Conservation (phyloP, 2,329 filamentous ascomycete species). For the Tolypocladium capitatum region DNA sequence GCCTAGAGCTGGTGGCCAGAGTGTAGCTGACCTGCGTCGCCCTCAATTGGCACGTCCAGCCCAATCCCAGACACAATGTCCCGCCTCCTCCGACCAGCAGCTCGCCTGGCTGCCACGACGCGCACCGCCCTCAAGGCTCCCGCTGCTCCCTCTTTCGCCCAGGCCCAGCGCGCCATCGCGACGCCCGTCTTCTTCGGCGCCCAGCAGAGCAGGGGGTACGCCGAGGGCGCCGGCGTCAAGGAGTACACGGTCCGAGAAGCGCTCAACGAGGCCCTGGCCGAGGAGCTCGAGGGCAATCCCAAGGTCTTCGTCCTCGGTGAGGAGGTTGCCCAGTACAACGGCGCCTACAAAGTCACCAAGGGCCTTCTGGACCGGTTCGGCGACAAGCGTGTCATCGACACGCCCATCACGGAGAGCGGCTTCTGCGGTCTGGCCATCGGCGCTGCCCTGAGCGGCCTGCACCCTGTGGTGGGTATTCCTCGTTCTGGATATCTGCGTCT, state of each 20-base stretch:
- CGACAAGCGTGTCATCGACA: slow-evolving; percentile 94
- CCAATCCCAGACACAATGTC: slow-evolving; percentile 26
- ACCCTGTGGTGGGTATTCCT: slow-evolving; percentile 65
- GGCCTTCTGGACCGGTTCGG: slow-evolving; percentile 94
- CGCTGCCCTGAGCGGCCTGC: slow-evolving; percentile 84
- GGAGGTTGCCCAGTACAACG: slow-evolving; percentile 99
- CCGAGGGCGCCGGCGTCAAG: slow-evolving; percentile 53
- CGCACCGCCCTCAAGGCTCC: slow-evolving; percentile 21
- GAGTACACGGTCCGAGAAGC: slow-evolving; percentile 96
- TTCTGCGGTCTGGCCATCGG: slow-evolving; percentile 90
- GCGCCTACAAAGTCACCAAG: slow-evolving; percentile 99
- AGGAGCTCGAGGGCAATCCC: slow-evolving; percentile 87
- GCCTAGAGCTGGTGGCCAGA: slow-evolving; percentile 6
- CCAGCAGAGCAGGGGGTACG: slow-evolving; percentile 40
- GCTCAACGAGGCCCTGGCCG: slow-evolving; percentile 91
- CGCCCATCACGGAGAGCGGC: slow-evolving; percentile 93
- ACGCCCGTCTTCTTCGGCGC: slow-evolving; percentile 25
- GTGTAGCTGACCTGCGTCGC: slow-evolving; percentile 2
- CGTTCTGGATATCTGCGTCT: neutral
- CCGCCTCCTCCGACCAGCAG: slow-evolving; percentile 37
- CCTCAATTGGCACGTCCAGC: neutral
- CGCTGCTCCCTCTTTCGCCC: slow-evolving; percentile 20
- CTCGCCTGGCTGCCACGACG: slow-evolving; percentile 32
- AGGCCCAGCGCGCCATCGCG: slow-evolving; percentile 18
- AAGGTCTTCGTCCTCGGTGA: slow-evolving; percentile 96